A percentile compares a stretch with the other conserved stretches of the same genome.
Conservation (phyloP, 768 basidiomycete genomes). For the Mycena floridula region DNA sequence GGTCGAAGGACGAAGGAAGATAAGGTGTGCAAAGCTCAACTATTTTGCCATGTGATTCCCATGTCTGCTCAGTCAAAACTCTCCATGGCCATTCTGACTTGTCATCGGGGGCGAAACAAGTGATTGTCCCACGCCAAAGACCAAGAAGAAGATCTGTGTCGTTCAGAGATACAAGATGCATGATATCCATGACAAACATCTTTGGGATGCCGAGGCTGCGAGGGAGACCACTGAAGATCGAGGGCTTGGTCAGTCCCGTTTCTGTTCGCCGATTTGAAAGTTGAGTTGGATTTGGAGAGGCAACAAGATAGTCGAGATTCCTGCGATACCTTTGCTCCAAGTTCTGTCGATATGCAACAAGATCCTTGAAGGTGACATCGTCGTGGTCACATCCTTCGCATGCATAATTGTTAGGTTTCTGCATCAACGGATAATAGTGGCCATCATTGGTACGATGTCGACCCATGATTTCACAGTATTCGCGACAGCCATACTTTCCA, state of each 20-base stretch:
- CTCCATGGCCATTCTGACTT: constrained; percentile 16
- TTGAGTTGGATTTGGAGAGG: background rate
- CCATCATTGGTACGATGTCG: constrained; percentile 10
- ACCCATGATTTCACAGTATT: constrained; percentile 16
- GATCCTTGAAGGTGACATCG: constrained; percentile 9
- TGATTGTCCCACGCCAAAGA: constrained; percentile 17
- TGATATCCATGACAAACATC: constrained; percentile 11
- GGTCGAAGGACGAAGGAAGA: constrained; percentile 19
- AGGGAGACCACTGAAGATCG: constrained; percentile 10
- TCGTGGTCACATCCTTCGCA: constrained; percentile 16
- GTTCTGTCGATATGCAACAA: background rate
- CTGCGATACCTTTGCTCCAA: background rate
- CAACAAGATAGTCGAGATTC: background rate
- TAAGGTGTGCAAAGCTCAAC: constrained; percentile 13
- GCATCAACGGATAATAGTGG: constrained; percentile 17
- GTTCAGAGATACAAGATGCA: too few species aligned
- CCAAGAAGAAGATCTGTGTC: constrained; percentile 15
- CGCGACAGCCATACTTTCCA: constrained; percentile 13
- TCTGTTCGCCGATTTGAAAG: constrained; percentile 1
- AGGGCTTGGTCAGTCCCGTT: constrained; percentile 12
- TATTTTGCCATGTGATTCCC: constrained; percentile 15
- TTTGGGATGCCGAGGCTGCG: constrained; percentile 6
- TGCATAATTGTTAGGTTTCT: constrained; percentile 13
- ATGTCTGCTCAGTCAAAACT: constrained; percentile 7
- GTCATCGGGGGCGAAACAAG: constrained; percentile 12